Conservation (phyloP, 768 basidiomycete species). For the Saitozyma podzolica region DNA sequence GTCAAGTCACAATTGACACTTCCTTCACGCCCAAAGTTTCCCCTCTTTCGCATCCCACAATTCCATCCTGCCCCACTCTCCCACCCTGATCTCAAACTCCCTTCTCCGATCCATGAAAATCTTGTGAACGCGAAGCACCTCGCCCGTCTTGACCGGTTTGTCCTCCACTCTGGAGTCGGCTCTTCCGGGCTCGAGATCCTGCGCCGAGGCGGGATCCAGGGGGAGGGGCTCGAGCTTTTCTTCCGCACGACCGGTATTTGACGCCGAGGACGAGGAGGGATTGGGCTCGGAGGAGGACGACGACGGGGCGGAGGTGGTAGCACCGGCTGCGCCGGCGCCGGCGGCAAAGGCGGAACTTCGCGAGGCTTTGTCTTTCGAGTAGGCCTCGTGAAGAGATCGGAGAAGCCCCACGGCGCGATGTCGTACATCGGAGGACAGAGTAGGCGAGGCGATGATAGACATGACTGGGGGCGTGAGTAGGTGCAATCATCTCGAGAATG, state of each 20-base stretch:
- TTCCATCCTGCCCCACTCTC: slow-evolving; percentile 33
- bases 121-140: slow-evolving; percentile 38
- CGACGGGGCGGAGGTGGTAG: slow-evolving; percentile 2
- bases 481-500: background rate
- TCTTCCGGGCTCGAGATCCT: slow-evolving; percentile 15
- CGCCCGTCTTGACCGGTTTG: slow-evolving; percentile 26
- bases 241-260: no score
- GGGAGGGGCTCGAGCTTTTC: background rate
- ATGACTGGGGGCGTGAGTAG: slow-evolving; percentile 22
- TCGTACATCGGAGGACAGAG: slow-evolving; percentile 44
- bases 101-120: slow-evolving; percentile 43
- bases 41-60: slow-evolving; percentile 36
- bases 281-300: background rate
- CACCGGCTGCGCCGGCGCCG: background rate
- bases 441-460: slow-evolving; percentile 42
- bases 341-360: background rate
- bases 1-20: no score
- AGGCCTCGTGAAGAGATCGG: slow-evolving; percentile 27
- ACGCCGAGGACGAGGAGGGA: no score
- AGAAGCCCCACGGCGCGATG: slow-evolving; percentile 34
- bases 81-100: slow-evolving; percentile 34
- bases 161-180: slow-evolving; percentile 31
- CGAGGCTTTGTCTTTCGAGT: slow-evolving; percentile 32
- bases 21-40: slow-evolving; percentile 12
- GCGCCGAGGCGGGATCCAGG: background rate